These are phyloP conservation scores for Plasmodium ovale DNA, from an alignment of 169 alveolate species.

Conservation along the genomic window DNA sequence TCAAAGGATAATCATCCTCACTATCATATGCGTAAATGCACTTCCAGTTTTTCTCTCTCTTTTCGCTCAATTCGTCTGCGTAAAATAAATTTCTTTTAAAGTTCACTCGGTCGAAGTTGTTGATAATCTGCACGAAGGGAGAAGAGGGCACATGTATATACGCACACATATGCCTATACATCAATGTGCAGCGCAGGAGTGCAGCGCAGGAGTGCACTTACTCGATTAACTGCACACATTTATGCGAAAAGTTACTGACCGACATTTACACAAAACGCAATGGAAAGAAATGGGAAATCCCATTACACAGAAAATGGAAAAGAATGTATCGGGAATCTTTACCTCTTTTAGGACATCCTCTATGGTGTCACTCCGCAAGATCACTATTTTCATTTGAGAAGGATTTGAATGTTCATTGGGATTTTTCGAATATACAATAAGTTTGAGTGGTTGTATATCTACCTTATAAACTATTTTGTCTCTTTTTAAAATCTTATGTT, in stretches of 20 bases:
- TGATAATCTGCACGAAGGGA: slow-evolving; percentile 12
- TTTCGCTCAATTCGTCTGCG: slow-evolving; percentile 17
- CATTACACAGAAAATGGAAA: not conserved
- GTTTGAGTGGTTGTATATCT: slow-evolving; percentile 52
- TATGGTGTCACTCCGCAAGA: slow-evolving; percentile 45
- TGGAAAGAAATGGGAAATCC: no score
- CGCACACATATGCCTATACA: not conserved
- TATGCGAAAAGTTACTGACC: no score
- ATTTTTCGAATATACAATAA: slow-evolving; percentile 57
- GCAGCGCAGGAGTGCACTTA: no score
- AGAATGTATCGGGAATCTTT: not conserved
- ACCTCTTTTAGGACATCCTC: slow-evolving; percentile 59
- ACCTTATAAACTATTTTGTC: slow-evolving; percentile 42
- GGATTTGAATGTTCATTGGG: slow-evolving; percentile 49
- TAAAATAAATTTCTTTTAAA: slow-evolving; percentile 44
- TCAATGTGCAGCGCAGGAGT: no score
- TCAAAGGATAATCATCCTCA: slow-evolving; percentile 10
- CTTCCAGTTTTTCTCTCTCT: slow-evolving; percentile 48
- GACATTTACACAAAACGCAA: no score
- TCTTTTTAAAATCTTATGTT: slow-evolving; percentile 13
- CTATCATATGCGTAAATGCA: slow-evolving; percentile 14
- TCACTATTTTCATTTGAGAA: slow-evolving; percentile 51
- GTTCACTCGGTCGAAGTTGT: not conserved
- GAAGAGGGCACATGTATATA: not conserved
- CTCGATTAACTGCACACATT: no score